Evolutionary conservation across 2,329 filamentous ascomycete genomes (phyloP).

Genomic region (Mariannaea sp.): DNA sequence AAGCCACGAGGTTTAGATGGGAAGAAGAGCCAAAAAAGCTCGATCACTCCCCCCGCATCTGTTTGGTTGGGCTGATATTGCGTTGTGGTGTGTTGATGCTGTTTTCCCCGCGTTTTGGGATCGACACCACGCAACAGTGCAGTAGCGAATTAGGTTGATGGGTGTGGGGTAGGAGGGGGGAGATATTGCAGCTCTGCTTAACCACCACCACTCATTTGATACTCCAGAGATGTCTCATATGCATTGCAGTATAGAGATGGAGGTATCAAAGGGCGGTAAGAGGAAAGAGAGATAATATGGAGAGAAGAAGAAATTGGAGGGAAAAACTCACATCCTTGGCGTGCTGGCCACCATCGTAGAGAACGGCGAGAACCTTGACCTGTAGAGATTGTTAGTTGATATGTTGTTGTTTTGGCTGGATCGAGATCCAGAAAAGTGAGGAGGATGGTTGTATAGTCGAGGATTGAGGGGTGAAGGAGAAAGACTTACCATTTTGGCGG

Average conservation of each 20-base stretch:
- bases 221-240: constrained; percentile 8
- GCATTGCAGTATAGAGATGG: constrained; percentile 11
- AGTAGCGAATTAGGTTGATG: constrained; percentile 11
- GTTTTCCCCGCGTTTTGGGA: constrained; percentile 39
- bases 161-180: constrained; percentile 27
- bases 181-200: constrained; percentile 2
- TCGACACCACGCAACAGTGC: constrained; percentile 27
- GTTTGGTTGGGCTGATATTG: constrained; percentile 21
- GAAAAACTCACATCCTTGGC: constrained; percentile 72
- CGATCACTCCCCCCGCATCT: constrained; percentile 29
- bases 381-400: constrained; percentile 47
- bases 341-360: constrained; percentile 91
- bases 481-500: constrained; percentile 39
- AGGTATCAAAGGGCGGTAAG: constrained; percentile 15
- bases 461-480: neutral
- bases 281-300: constrained; percentile 9
- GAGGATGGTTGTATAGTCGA: neutral
- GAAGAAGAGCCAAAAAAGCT: neutral
- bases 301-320: constrained; percentile 4
- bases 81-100: constrained; percentile 12
- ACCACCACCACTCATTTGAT: constrained; percentile 10
- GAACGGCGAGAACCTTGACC: constrained; percentile 94
- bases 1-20: neutral
- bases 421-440: neutral
- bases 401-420: neutral